Evolutionary conservation across 2,329 filamentous ascomycete genomes (phyloP).

Genomic region (Cordyceps javanica): DNA sequence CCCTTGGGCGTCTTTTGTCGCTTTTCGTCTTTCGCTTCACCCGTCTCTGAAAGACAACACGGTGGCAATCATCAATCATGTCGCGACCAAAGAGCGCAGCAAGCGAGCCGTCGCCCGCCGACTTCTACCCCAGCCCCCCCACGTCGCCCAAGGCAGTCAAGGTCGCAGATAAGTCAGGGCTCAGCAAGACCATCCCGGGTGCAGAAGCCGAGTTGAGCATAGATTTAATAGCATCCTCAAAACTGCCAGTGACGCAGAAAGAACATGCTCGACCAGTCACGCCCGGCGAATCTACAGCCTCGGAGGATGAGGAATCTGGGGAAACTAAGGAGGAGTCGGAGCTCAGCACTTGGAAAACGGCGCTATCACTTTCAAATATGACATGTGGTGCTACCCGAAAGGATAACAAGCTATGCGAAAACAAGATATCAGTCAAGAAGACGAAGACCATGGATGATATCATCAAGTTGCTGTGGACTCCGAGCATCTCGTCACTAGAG

Average conservation of each 20-base stretch:
- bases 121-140: conserved; percentile 5
- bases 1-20: not conserved
- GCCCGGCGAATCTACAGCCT: not conserved
- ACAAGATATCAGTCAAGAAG: not conserved
- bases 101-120: not conserved
- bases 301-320: not conserved
- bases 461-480: not conserved
- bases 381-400: not conserved
- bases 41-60: too few species aligned
- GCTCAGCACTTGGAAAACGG: not conserved
- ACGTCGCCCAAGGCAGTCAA: not conserved
- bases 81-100: not conserved
- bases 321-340: not conserved
- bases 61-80: not conserved
- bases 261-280: not conserved
- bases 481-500: not conserved
- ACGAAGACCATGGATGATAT: not conserved
- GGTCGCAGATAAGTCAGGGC: not conserved
- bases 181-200: not conserved
- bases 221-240: not conserved
- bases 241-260: not conserved
- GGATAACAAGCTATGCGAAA: not conserved
- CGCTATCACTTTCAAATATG: not conserved
- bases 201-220: not conserved
- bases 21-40: too few species aligned